phyloP scores from a whole-genome alignment of 768 basidiomycete genomes.

The Boletus sp. region DNA sequence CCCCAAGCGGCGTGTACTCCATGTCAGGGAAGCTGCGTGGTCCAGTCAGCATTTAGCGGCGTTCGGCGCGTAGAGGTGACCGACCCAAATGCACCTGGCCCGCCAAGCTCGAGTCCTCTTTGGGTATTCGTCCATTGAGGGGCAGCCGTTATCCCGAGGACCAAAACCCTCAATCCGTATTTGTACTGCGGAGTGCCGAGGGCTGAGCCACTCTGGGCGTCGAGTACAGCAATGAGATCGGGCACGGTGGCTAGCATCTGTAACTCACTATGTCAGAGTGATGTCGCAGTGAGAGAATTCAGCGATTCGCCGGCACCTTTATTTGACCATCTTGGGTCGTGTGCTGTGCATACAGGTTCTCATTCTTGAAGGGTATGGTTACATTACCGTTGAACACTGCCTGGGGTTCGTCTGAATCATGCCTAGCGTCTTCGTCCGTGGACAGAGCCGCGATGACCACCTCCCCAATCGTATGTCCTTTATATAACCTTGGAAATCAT shows the following conservation, averaged over 20 bases:
- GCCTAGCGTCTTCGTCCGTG: constrained; percentile 28
- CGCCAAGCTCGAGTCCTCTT: constrained; percentile 49
- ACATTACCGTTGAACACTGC: constrained; percentile 33
- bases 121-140: constrained; percentile 54
- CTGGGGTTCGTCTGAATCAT: constrained; percentile 17
- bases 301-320: constrained; percentile 10
- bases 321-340: constrained; percentile 28
- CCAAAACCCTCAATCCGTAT: constrained; percentile 59
- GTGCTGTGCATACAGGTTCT: constrained; percentile 51
- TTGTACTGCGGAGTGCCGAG: constrained; percentile 62
- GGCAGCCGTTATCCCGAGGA: constrained; percentile 44
- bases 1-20: constrained; percentile 36
- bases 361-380: constrained; percentile 60
- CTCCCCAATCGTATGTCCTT: constrained; percentile 40
- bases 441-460: constrained; percentile 30
- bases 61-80: constrained; percentile 5
- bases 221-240: constrained; percentile 61
- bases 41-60: constrained; percentile 6
- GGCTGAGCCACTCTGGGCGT: constrained; percentile 57
- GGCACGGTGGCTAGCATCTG: constrained; percentile 57
- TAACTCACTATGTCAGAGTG: constrained; percentile 5
- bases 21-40: constrained; percentile 29
- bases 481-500: constrained; percentile 23
- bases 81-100: constrained; percentile 52
- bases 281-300: neutral